phyloP scores from a whole-genome alignment of 2,329 filamentous ascomycete genomes.

The Nemania sp. region DNA sequence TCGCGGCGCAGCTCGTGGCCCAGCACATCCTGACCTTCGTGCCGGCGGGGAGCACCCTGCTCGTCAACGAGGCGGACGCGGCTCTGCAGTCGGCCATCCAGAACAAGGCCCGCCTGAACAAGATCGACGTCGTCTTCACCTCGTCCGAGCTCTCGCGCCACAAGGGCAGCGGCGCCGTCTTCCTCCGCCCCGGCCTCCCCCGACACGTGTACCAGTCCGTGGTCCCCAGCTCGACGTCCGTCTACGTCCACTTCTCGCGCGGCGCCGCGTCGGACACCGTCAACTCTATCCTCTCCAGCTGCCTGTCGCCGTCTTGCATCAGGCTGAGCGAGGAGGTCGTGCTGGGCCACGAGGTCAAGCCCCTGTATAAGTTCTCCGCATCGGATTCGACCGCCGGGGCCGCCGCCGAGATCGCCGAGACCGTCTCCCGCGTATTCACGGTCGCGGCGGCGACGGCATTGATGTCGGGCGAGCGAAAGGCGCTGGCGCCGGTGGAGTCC shows the following conservation, averaged over 20 bases:
- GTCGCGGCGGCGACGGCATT: background rate
- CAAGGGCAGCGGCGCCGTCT: background rate
- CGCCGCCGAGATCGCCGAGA: background rate
- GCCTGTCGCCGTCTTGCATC: background rate
- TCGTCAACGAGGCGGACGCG: slow-evolving; percentile 6
- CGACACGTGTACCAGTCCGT: background rate
- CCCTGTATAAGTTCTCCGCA: background rate
- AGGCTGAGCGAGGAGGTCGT: background rate
- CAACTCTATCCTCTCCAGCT: background rate
- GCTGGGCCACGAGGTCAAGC: background rate
- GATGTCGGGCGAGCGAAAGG: background rate
- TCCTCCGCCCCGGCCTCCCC: slow-evolving; percentile 2
- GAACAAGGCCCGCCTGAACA: background rate
- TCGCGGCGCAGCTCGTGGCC: slow-evolving; percentile 2
- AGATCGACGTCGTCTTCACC: background rate
- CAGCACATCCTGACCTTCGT: background rate
- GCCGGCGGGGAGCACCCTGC: background rate
- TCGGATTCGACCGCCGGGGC: background rate
- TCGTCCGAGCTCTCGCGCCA: background rate
- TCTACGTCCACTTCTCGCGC: background rate
- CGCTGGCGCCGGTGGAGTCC: background rate
- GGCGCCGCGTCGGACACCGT: background rate
- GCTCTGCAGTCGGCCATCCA: background rate
- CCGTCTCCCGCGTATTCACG: background rate
- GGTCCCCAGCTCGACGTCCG: background rate